Conservation (phyloP, 495 filamentous ascomycete genomes). For the Aspergillus campestris region DNA sequence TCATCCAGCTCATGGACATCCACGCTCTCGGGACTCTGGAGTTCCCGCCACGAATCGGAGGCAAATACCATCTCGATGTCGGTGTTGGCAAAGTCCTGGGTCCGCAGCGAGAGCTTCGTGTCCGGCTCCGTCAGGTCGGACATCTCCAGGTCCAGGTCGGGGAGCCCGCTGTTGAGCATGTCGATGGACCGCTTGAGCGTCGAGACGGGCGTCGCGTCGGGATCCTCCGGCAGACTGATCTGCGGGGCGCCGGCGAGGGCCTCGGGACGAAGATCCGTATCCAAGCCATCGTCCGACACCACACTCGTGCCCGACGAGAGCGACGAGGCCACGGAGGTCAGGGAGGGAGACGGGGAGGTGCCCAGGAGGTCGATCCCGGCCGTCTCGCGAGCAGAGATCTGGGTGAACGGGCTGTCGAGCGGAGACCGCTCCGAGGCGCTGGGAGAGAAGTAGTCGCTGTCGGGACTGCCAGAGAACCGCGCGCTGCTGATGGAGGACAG, state of each 20-base stretch:
- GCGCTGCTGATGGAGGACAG: constrained; percentile 27
- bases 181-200: constrained; percentile 38
- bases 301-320: constrained; percentile 42
- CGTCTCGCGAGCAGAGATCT: constrained; percentile 23
- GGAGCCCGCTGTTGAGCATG: constrained; percentile 34
- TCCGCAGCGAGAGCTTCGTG: constrained; percentile 29
- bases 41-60: constrained; percentile 48
- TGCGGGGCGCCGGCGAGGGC: constrained; percentile 20
- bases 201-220: constrained; percentile 22
- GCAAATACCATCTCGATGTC: constrained; percentile 18
- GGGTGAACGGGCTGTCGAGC: constrained; percentile 17
- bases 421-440: constrained; percentile 16
- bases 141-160: constrained; percentile 39
- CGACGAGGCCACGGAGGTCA: constrained; percentile 38
- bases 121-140: constrained; percentile 38
- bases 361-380: constrained; percentile 33
- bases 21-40: constrained; percentile 77
- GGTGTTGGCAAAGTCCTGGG: constrained; percentile 39
- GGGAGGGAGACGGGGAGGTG: constrained; percentile 40
- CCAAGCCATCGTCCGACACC: constrained; percentile 22
- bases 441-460: constrained; percentile 37
- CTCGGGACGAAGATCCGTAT: constrained; percentile 16
- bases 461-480: constrained; percentile 30
- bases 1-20: constrained; percentile 90
- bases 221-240: constrained; percentile 29